Evolutionary conservation across 2,329 filamentous ascomycete genomes (phyloP), one percentile per base, ranked within the genome.

Genomic region (Pseudophaeomoniella oleicola): DNA sequence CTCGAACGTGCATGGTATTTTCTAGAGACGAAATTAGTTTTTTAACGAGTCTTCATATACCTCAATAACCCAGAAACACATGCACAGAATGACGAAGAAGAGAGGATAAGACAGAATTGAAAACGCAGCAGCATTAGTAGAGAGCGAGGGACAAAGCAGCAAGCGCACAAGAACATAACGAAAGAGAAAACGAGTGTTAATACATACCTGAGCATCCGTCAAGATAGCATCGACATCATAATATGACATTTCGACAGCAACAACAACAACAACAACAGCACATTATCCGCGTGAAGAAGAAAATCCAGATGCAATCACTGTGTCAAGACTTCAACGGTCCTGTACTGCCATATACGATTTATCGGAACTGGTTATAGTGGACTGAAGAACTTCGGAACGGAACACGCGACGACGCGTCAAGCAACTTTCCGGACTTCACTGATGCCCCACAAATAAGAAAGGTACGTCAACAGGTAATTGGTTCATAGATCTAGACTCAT

Each of bases 1-100:
- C 53, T 94, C 82, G 61, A 96, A 94, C 36, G 82, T 92, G 64
- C 87, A 94, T 30, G 90, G 88, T 19, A 94, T 75, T 81, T 94
- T 96, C 78, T 94, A 12, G 14, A 12, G 34, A 32, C 30, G 13
- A n/a, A n/a, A n/a, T n/a, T n/a, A n/a, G n/a, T n/a, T n/a, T n/a
- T n/a, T n/a, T n/a, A n/a, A n/a, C n/a, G n/a, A n/a, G n/a, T n/a
- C n/a, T n/a, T n/a, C n/a, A n/a, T n/a, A n/a, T n/a, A n/a, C n/a
- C n/a, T n/a, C n/a, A n/a, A n/a, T n/a, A n/a, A n/a, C n/a, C n/a
- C n/a, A n/a, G n/a, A n/a, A n/a, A n/a, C n/a, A n/a, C n/a, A n/a
- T n/a, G n/a, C n/a, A n/a, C n/a, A n/a, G n/a, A n/a, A n/a, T n/a
- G n/a, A n/a, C n/a, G n/a, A n/a, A n/a, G n/a, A n/a, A n/a, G n/a